Evolutionary conservation across 2,329 filamentous ascomycete species (phyloP), one percentile per base, ranked within the genome.

Genomic region (Xylaria hypoxylon): DNA sequence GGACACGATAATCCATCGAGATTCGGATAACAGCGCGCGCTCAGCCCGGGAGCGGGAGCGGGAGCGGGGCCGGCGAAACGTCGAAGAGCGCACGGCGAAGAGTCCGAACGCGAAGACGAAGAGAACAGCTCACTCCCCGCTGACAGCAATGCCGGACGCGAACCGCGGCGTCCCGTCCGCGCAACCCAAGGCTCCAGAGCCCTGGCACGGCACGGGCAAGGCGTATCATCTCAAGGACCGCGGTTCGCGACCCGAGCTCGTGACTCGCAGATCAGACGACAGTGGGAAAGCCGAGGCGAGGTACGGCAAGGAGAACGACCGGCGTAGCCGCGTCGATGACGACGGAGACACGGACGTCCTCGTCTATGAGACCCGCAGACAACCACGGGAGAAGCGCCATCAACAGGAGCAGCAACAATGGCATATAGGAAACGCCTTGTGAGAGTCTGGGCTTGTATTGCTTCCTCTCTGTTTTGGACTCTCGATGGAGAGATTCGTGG

Each of bases 141-240:
- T 85, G 57, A 77, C 78, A 28, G 78, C 83, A 35, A 77, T 83
- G 35, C 80, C 83, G 5, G 81, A 84, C 70, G 78, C 74, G 52
- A 85, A 85, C 69, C 78, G 80, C 40, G 83, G 83, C 17, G 82
- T 84, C 51, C 82, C 83, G 2, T 77, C 72, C 31, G 79, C 84
- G 50, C n/a, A n/a, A n/a, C 81, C 83, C 26, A 75, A 75, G 38
- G 82, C 85, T 33, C 81, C 84, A 13, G 76, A 78, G 61, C 80
- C 82, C 69, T 85, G 81, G 67, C 68, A 67, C 52, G 55, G 57
- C 40, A 64, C 22, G 26, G 65, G 62, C 5, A 67, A 68, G 42
- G 68, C 69, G 24, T 66, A 67, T 40, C 65, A 66, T 28, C 60
- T 68, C 13, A 66, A 65, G 28, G 68, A 68, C 45, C 62, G 68